phyloP scores from a whole-genome alignment of 495 filamentous ascomycete genomes.

The Rhizodiscina lignyota region DNA sequence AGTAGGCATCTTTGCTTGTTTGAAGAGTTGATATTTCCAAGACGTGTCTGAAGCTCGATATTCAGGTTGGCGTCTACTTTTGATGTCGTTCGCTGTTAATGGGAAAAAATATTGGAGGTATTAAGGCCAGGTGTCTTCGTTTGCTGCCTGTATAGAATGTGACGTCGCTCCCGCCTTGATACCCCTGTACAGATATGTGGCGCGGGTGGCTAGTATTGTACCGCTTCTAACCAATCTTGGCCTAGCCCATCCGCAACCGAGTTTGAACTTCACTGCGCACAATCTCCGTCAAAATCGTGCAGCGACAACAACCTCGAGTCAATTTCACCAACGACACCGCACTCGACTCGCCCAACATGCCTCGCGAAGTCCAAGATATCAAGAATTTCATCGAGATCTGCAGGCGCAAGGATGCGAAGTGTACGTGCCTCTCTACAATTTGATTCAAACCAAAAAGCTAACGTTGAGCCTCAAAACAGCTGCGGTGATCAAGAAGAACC shows the following conservation, averaged over 20 bases:
- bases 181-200: no score
- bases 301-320: background rate
- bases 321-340: slow-evolving; percentile 1
- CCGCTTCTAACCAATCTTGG: background rate
- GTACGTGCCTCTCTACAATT: slow-evolving; percentile 28
- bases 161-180: background rate
- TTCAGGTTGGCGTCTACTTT: background rate
- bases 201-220: background rate
- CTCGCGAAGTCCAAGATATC: slow-evolving; percentile 95
- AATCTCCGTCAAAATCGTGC: background rate
- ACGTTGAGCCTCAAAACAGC: slow-evolving; percentile 31
- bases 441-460: background rate
- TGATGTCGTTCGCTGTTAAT: background rate
- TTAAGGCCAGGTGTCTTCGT: background rate
- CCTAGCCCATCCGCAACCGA: background rate
- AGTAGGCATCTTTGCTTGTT: slow-evolving; percentile 15
- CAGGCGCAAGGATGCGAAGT: slow-evolving; percentile 94
- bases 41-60: slow-evolving; percentile 1
- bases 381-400: slow-evolving; percentile 99
- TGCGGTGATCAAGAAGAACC: slow-evolving; percentile 94
- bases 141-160: background rate
- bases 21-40: background rate
- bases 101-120: background rate
- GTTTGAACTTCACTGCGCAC: background rate
- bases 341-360: slow-evolving; percentile 45